Evolutionary conservation across 176 grass and related monocot genomes (phyloP), one percentile per base, ranked within the genome.

Genomic region (Otatea glauca): DNA sequence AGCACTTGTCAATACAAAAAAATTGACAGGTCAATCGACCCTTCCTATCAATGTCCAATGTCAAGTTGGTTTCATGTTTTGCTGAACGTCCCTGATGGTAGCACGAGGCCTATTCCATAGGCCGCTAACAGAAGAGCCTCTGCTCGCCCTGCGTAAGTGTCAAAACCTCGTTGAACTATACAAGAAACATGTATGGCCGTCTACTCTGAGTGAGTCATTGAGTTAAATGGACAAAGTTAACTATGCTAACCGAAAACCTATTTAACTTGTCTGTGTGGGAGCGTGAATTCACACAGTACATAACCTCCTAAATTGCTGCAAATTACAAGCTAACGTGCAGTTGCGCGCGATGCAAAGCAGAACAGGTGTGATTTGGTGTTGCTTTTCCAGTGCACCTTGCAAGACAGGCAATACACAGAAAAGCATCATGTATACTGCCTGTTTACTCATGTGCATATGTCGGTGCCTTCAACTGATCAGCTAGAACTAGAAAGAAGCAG

Each of bases 101-200:
- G 71, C 51, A 76, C 35, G 18, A 98, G 88, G 61, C 88, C 92
- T 85, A 88, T 98, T 58, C 93, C 93, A 73, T 95, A 95, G 5
- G 96, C 93, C 0, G 96, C 96, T 86, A 95, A 93, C 51, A 98
- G 63, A 93, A 98, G 96, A 73, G 96, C 91, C 76, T 98, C 96
- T 61, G 96, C 96, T 88, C 93, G 87, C n/a, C 96, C 96, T 98
- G 74, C 24, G 62, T 49, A 5, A 80, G 44, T 11, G n/a, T 24
- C 44, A 66, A 64, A 35, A 43, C 6, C 68, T 49, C 21, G 17
- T 18, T 47, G 23, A 72, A 85, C 24, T 83, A 81, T 16, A 11
- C 6, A 79, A 78, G 12, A 65, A 84, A 65, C 56, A 45, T 47
- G 17, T 12, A 50, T 11, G n/a, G n/a, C 17, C 6, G 49, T 51